Evolutionary conservation across 2,329 filamentous ascomycete genomes (phyloP), one percentile per base, ranked within the genome.

Genomic region (Penicillium psychrosexuale): DNA sequence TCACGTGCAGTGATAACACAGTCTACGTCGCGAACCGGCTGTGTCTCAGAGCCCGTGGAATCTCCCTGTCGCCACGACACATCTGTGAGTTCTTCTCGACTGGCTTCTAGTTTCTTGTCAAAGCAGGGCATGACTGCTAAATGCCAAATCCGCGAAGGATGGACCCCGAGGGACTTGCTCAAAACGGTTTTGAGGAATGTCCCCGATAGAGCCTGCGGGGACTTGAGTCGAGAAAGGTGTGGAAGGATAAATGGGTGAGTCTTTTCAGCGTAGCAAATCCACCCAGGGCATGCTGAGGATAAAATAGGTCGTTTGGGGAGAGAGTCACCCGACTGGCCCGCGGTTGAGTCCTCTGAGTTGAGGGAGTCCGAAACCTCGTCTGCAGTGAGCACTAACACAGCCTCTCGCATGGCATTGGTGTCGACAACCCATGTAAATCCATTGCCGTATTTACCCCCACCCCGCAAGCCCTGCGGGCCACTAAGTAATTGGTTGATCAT

Each of bases 201-300:
- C 12, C 94, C 94, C 61, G 90, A 88, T 49, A 99, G 76, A 27
- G 94, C 93, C 73, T 99, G 94, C 13, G 94, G 93, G 5, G 92
- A 97, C 72, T 97, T 99, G 60, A 97, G 81, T 47, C 85, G 85
- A 55, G 92, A 97, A 51, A 99, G 80, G 72, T 99, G 91, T 28
- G 91, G 91, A 47, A 99, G 81, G 52, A 97, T 86, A 68, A 97
- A 88, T 1, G 94, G 91, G 68, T 99, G 94, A 52, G 93, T 97
- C 77, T 99, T 97, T 73, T 99, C 94, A 27, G 93, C 93, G 69
- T 99, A 99, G 76, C 94, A 99, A 53, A 99, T 93, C 92, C 95
- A 99, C 8, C 94, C 94, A 0, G 94, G 94, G 72, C 94, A 99
- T 19, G 91, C 91, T 3, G 92, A 92, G 8, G 92, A 91, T 40